phyloP scores from a whole-genome alignment of 805 yeast genomes.

The Hanseniaspora nectarophila region DNA sequence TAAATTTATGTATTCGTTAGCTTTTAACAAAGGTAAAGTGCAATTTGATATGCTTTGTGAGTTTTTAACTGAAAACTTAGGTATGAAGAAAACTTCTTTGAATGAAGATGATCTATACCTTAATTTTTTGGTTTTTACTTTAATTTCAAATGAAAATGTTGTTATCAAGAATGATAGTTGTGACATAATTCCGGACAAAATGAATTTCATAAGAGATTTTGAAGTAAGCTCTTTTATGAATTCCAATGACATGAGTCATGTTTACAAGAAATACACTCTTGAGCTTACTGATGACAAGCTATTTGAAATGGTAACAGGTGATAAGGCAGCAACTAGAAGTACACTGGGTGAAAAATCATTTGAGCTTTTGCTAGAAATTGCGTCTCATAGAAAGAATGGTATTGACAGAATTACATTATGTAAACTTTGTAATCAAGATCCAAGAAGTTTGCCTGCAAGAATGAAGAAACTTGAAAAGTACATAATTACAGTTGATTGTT shows the following conservation, averaged over 20 bases:
- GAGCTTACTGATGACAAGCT: conserved; percentile 44
- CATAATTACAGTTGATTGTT: conserved; percentile 32
- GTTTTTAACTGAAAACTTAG: conserved; percentile 14
- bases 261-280: conserved; percentile 16
- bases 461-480: conserved; percentile 44
- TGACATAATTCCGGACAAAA: neutral
- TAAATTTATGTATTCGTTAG: conserved; percentile 23
- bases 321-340: conserved; percentile 36
- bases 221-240: neutral
- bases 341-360: conserved; percentile 46
- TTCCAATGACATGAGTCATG: neutral
- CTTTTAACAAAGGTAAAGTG: conserved; percentile 26
- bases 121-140: neutral
- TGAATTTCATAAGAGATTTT: neutral
- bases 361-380: conserved; percentile 47
- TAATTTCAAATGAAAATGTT: neutral
- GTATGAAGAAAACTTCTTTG: neutral
- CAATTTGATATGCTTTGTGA: conserved; percentile 11
- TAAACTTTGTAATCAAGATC: conserved; percentile 51
- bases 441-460: conserved; percentile 55
- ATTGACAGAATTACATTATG: conserved; percentile 49
- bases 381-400: conserved; percentile 44
- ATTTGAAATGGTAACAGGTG: conserved; percentile 48
- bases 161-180: neutral
- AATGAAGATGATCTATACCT: conserved; percentile 8